phyloP scores from a whole-genome alignment of 225 moss, liverwort and hornwort species.

The Asterella californica region DNA sequence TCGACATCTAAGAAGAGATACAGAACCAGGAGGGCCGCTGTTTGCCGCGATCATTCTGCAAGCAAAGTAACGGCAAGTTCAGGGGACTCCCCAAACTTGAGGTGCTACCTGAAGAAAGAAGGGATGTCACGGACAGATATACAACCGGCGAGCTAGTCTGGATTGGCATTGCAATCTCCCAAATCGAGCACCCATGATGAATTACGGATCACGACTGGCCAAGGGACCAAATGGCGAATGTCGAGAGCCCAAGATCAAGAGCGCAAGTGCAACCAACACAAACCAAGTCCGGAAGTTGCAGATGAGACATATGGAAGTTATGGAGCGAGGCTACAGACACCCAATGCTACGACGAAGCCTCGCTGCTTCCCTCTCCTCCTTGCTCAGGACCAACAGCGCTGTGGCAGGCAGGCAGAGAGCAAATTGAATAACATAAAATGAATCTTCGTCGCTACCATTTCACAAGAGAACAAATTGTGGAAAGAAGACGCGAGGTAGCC shows the following conservation, averaged over 20 bases:
- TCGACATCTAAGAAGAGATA: not conserved
- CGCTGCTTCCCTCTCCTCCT: not conserved
- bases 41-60: not conserved
- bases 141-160: not conserved
- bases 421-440: not conserved
- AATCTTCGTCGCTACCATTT: not conserved
- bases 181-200: not conserved
- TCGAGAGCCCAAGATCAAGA: not conserved
- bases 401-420: not conserved
- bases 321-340: not conserved
- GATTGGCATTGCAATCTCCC: not conserved
- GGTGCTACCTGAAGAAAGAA: not conserved
- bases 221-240: too few species aligned
- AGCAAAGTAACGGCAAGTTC: not conserved
- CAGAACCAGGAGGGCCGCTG: not conserved
- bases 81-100: not conserved
- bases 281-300: not conserved
- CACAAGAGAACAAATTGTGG: not conserved
- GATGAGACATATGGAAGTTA: not conserved
- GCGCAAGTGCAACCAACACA: not conserved
- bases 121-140: not conserved
- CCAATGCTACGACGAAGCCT: not conserved
- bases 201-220: not conserved
- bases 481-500: not conserved
- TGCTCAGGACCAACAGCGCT: not conserved